These are phyloP conservation scores for Pythium grandisporangium DNA, from an alignment of 352 stramenopile genomes.

Conservation along the genomic window DNA sequence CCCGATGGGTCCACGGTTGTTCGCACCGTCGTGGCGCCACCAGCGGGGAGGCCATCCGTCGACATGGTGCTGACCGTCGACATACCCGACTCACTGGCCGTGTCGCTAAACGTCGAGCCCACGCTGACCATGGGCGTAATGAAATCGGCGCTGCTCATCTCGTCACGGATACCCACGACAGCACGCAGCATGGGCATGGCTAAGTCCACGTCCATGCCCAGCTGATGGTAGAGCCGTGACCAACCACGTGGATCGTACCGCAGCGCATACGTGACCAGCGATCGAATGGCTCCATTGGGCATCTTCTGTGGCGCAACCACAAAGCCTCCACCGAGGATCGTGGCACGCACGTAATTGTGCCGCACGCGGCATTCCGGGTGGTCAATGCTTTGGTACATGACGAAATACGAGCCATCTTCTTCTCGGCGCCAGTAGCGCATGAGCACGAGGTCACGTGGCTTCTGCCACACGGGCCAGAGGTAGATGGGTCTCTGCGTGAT, in stretches of 20 bases:
- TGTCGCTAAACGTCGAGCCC: conserved; percentile 6
- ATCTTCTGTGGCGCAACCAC: conserved; percentile 82
- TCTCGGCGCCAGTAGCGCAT: conserved; percentile 86
- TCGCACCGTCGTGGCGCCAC: conserved; percentile 10
- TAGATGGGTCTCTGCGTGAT: conserved; percentile 78
- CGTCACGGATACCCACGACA: conserved; percentile 78
- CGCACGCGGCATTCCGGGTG: conserved; percentile 80
- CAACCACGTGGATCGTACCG: conserved; percentile 75
- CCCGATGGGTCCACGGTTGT: conserved; percentile 56
- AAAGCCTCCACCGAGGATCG: conserved; percentile 70
- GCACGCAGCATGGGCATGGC: conserved; percentile 80
- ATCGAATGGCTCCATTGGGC: conserved; percentile 64
- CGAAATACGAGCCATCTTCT: conserved; percentile 85
- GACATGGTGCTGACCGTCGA: conserved; percentile 3
- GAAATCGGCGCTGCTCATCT: conserved; percentile 77
- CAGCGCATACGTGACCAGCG: conserved; percentile 74
- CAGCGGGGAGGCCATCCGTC: conserved; percentile 10
- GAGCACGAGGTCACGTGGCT: conserved; percentile 76
- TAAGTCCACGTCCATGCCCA: conserved; percentile 85
- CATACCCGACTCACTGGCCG: conserved; percentile 7
- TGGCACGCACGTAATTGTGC: conserved; percentile 81
- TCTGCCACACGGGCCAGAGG: conserved; percentile 82
- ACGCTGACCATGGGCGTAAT: conserved; percentile 83
- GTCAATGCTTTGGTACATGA: conserved; percentile 87
- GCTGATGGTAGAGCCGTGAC: conserved; percentile 78